Base-by-base conservation (phyloP, 345 rosid genomes). In the Populus ilicifolia region DNA sequence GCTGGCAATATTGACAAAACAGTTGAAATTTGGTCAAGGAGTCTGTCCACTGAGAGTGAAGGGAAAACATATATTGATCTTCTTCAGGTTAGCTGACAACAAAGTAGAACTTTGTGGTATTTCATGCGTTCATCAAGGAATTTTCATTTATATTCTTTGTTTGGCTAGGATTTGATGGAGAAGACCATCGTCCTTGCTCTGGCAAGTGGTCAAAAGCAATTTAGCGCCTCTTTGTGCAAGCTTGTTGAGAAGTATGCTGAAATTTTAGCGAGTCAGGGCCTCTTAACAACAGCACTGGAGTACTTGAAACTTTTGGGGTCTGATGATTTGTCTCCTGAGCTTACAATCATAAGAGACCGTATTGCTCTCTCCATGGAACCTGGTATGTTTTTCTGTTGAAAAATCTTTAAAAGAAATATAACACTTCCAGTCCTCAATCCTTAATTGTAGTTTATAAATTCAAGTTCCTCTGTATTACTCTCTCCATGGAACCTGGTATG, bases 241-340 rank as follows among this genome's bases (percentile, higher is more conserved):
- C 95, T 96, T 75, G 97, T 96, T 83, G 99, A 94, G 90, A 92
- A 90, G 71, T 94, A 96, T 87, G 95, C 97, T 38, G 99, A 96
- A 84, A 94, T 94, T 82, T 87, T 96, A 85, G 97, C 99, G 54
- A 92, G 99, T 80, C 99, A 96, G 80, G 99, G 98, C 75, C 96
- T 89, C 71, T 73, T 89, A 68, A 77, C 82, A 27, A 94, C 97
- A 48, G 99, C 99, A 62, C 88, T 93, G 97, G 93, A 92, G 80
- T 94, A 91, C 83, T 84, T 96, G 89, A 94, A 92, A 85, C 97
- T 96, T 79, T 77, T 96, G 78, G 96, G 94, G 18, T 86, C 97
- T 67, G 97, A 91, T 76, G 95, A 90, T 74, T 83, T 91, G 84
- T 90, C 99, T 69, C 94, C 94, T 78, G 99, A 96, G 79, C 97